Evolutionary conservation across 495 filamentous ascomycete genomes (phyloP).

Genomic region (Penicillium cinerascens): DNA sequence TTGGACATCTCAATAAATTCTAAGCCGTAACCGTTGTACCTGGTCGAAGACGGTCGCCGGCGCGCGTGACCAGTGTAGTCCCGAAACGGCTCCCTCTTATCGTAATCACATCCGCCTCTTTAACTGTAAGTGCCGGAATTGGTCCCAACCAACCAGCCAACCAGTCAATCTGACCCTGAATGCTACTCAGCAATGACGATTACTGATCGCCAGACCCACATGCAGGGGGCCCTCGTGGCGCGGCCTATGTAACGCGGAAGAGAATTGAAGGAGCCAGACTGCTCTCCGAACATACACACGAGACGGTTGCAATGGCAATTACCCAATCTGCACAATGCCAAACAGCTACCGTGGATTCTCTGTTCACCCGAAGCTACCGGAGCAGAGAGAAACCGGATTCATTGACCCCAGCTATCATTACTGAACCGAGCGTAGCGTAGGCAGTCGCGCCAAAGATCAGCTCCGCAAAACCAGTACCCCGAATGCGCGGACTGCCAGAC

Average conservation of each 20-base stretch:
- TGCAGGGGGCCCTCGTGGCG: slow-evolving; percentile 12
- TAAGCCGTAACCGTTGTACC: too few species aligned
- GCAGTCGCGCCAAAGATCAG: not conserved
- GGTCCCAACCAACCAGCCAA: not conserved
- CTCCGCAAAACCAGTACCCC: slow-evolving; percentile 4
- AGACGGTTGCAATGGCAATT: not conserved
- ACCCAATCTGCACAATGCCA: not conserved
- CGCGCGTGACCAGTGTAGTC: not conserved
- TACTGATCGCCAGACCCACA: slow-evolving; percentile 22
- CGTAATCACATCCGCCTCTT: not conserved
- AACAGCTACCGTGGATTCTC: not conserved
- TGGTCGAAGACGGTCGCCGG: too few species aligned
- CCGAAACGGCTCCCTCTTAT: not conserved
- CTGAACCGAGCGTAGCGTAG: slow-evolving; percentile 2
- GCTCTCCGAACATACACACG: not conserved
- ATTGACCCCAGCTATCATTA: slow-evolving; percentile 1
- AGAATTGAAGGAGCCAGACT: not conserved
- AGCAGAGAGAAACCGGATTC: not conserved
- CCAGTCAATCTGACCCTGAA: not conserved
- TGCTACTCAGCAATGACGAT: not conserved
- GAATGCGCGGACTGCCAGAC: not conserved
- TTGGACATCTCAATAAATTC: too few species aligned
- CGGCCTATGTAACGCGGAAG: slow-evolving; percentile 4
- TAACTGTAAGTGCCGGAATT: not conserved
- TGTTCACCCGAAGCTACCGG: not conserved